Base-by-base conservation (phyloP, 192 early-diverging fungal genomes). In the Backusella macrospora region DNA sequence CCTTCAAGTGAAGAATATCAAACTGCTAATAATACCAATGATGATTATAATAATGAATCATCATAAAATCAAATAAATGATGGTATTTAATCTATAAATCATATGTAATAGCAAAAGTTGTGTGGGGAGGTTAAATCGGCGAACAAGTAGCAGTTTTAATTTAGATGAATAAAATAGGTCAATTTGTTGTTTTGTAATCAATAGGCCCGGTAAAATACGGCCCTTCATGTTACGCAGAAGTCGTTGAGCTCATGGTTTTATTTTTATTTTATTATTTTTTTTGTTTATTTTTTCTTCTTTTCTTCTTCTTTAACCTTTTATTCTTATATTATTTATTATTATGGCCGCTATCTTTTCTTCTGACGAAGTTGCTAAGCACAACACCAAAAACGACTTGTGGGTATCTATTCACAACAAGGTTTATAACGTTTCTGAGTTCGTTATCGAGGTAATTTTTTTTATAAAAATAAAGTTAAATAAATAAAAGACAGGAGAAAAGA, bases 381-480 rank as follows among this genome's bases (percentile, higher is more conserved):
- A 80, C 78, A 86, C 77, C 69, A 89, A 87, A 71, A 79, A 82
- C 47, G 92, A 94, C 81, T 82, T 92, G 75, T 98, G 94, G 91
- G 83, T 95, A 77, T 76, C 88, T 49, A 83, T 98, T 29, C 84
- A 88, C 71, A 88, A 87, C 65, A 92, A 92, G 71, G 94, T 95
- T 43, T 92, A 92, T 82, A 86, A 94, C 73, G 84, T 92, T 71
- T 90, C 92, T 52, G 81, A 86, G n/a, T 94, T 94, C 71, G 83
- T 92, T 66, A 89, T 91, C 67, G 91, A 90, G 84, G 89, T 89
- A 77, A 62, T 76, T 67, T 9, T 5, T 7, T 43, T n/a, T n/a
- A n/a, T n/a, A n/a, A n/a, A n/a, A n/a, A 42, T 46, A 29, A 26
- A 21, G n/a, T n/a, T 43, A 29, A 38, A 10, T 6, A 13, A 65